A percentile compares a stretch with the other conserved stretches of the same genome.
These are phyloP conservation scores for Eucommia ulmoides DNA, from an alignment of 257 asterid genomes.

Conservation along the genomic window DNA sequence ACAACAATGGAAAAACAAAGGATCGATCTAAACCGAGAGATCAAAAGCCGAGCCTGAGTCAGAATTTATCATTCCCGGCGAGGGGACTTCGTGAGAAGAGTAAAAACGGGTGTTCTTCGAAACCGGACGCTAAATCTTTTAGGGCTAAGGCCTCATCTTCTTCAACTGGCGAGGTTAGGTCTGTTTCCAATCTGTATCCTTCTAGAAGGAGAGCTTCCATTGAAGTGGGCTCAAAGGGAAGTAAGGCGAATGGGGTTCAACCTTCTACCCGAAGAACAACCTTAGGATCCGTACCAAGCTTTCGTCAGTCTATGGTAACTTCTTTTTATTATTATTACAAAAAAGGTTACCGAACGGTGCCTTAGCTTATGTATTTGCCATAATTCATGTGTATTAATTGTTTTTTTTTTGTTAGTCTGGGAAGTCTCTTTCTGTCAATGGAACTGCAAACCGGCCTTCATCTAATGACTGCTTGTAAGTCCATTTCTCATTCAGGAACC, in stretches of 20 bases:
- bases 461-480: constrained; percentile 37
- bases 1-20: constrained; percentile 24
- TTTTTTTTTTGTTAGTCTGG: constrained; percentile 21
- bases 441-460: constrained; percentile 13
- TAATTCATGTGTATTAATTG: not conserved
- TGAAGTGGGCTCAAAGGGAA: constrained; percentile 4
- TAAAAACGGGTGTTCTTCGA: constrained; percentile 32
- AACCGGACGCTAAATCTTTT: constrained; percentile 25
- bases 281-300: constrained; percentile 27
- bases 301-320: constrained; percentile 29
- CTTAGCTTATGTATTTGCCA: not conserved
- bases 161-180: constrained; percentile 17
- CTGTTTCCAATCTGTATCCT: constrained; percentile 12
- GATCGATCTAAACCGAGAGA: constrained; percentile 26
- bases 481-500: too few species aligned
- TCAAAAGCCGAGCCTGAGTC: constrained; percentile 29
- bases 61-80: constrained; percentile 56
- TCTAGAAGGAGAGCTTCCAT: constrained; percentile 7
- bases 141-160: constrained; percentile 24
- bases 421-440: constrained; percentile 29
- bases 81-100: constrained; percentile 36
- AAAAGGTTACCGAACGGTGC: too few species aligned
- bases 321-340: too few species aligned
- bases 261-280: constrained; percentile 20
- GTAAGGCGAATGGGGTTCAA: constrained; percentile 10